Evolutionary conservation across 1,139 yeast genomes (phyloP).

Genomic region (Scheffersomyces parashehatae): DNA sequence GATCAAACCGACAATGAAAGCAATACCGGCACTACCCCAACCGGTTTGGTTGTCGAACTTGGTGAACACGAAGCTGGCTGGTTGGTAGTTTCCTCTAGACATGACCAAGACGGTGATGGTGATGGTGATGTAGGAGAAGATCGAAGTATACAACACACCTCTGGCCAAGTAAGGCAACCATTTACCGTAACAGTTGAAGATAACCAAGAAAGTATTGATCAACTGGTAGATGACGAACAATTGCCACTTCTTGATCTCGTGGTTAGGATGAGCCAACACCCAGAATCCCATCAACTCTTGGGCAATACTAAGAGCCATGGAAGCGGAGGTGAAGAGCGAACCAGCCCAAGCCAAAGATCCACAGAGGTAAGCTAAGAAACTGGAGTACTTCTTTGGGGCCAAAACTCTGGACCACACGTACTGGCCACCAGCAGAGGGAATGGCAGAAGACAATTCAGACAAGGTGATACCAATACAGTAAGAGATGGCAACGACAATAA

Average conservation of each 20-base stretch:
- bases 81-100: constrained; percentile 55
- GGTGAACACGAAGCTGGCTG: constrained; percentile 60
- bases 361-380: constrained; percentile 56
- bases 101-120: constrained; percentile 58
- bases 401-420: constrained; percentile 62
- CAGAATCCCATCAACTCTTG: constrained; percentile 58
- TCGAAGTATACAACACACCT: constrained; percentile 54
- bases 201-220: constrained; percentile 38
- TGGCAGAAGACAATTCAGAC: constrained; percentile 56
- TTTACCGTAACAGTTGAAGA: constrained; percentile 60
- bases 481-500: constrained; percentile 58
- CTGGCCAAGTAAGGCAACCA: constrained; percentile 55
- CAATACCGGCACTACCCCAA: constrained; percentile 59
- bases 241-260: constrained; percentile 53
- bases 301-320: constrained; percentile 57
- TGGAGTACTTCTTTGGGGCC: constrained; percentile 50
- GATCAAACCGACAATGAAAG: constrained; percentile 64
- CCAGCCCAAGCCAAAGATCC: constrained; percentile 65
- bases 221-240: constrained; percentile 54
- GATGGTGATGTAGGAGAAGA: constrained; percentile 54
- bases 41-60: constrained; percentile 66
- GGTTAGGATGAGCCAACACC: constrained; percentile 44
- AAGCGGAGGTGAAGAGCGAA: constrained; percentile 58
- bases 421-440: constrained; percentile 69
- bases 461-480: constrained; percentile 53